Evolutionary conservation across 192 early-diverging fungal genomes (phyloP).

Genomic region (Coemansia sp.): DNA sequence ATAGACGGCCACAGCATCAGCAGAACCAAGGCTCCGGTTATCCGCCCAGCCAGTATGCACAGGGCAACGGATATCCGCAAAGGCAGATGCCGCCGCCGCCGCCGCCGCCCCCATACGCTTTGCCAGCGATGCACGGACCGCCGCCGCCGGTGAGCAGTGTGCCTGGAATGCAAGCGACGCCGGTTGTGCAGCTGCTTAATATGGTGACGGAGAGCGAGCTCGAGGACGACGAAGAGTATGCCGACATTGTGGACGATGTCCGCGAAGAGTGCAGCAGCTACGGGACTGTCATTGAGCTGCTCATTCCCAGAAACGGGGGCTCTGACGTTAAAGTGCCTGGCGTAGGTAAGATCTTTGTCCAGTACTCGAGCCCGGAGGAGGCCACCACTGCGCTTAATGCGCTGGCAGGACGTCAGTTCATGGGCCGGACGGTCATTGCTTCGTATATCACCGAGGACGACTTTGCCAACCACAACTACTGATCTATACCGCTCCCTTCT

Average conservation of each 20-base stretch:
- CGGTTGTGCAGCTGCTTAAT: conserved; percentile 88
- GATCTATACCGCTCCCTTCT: conserved; percentile 6
- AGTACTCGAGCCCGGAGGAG: conserved; percentile 65
- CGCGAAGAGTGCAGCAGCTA: conserved; percentile 87
- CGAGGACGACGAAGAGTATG: conserved; percentile 80
- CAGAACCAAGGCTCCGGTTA: not conserved
- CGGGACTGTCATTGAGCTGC: conserved; percentile 77
- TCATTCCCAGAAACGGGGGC: conserved; percentile 77
- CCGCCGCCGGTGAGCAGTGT: not conserved
- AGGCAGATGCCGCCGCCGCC: conserved; percentile 39
- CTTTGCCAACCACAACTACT: conserved; percentile 70
- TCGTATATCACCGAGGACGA: conserved; percentile 78
- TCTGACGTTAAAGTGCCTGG: conserved; percentile 60
- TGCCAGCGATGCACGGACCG: conserved; percentile 38
- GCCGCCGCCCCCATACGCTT: conserved; percentile 17
- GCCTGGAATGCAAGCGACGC: conserved; percentile 80
- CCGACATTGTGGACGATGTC: conserved; percentile 91
- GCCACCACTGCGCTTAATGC: conserved; percentile 72
- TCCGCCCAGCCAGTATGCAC: conserved; percentile 1
- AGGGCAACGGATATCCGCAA: not conserved
- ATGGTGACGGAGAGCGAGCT: conserved; percentile 92
- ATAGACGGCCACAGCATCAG: conserved; percentile 12
- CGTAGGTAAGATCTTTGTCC: conserved; percentile 93
- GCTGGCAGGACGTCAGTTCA: conserved; percentile 92
- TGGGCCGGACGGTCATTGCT: conserved; percentile 89